Evolutionary conservation across 2,329 filamentous ascomycete genomes (phyloP).

Genomic region (Didymella sp.): DNA sequence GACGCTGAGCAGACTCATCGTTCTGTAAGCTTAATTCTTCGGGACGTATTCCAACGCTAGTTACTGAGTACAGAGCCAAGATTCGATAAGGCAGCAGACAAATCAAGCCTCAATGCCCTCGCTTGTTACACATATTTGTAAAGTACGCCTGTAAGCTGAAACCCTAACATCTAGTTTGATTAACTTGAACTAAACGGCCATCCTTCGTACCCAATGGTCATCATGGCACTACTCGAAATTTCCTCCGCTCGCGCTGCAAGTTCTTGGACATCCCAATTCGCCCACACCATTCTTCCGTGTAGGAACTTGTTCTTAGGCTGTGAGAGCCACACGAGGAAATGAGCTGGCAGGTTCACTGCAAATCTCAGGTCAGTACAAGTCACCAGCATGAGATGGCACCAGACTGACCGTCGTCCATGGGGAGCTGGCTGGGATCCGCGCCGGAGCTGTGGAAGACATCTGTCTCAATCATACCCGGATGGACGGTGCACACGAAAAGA

Average conservation of each 20-base stretch:
- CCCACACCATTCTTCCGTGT: constrained; percentile 28
- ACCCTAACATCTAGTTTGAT: too few relatives aligned
- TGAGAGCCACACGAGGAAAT: constrained; percentile 10
- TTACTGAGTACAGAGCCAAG: too few relatives aligned
- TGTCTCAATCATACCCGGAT: constrained; percentile 49
- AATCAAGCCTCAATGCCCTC: too few relatives aligned
- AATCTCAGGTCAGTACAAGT: too few relatives aligned
- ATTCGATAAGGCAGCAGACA: too few relatives aligned
- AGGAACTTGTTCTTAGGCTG: constrained; percentile 23
- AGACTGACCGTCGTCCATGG: constrained; percentile 31
- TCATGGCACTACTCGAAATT: constrained; percentile 20
- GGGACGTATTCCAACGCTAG: too few relatives aligned
- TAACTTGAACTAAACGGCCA: constrained; percentile 17
- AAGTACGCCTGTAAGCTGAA: too few relatives aligned
- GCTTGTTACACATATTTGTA: too few relatives aligned
- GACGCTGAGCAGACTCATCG: too few relatives aligned
- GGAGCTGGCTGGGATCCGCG: constrained; percentile 12
- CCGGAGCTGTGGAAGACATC: constrained; percentile 33
- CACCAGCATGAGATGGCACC: too few relatives aligned
- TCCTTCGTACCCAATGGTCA: constrained; percentile 27
- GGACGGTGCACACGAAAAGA: constrained; percentile 42
- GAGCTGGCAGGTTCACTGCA: constrained; percentile 12
- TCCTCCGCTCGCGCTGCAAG: constrained; percentile 25
- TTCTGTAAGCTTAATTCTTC: too few relatives aligned
- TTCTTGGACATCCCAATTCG: constrained; percentile 31